Percentiles rank a stretch among this genome's conserved stretches.
phyloP scores from a whole-genome alignment of 1,139 yeast genomes.

The Nakaseomyces uthaithaninus region DNA sequence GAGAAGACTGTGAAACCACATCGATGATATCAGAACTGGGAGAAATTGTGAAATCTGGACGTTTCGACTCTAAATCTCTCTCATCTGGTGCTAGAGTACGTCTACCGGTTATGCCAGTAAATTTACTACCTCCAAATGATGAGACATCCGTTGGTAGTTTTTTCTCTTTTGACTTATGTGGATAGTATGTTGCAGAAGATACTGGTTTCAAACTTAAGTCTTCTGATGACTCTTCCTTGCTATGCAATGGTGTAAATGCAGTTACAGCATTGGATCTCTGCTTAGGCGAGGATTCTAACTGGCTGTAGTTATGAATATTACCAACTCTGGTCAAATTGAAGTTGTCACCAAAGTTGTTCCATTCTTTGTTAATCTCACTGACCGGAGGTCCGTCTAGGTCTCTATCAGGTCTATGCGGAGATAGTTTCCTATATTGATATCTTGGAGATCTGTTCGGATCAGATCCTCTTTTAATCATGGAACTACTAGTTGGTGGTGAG shows the following conservation, averaged over 20 bases:
- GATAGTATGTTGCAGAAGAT: slow-evolving; percentile 60
- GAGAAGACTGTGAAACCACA: not conserved
- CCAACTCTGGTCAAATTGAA: not conserved
- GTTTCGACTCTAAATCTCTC: not conserved
- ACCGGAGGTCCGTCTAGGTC: not conserved
- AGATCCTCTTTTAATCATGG: not conserved
- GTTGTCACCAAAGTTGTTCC: slow-evolving; percentile 1
- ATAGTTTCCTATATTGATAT: not conserved
- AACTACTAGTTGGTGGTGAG: not conserved
- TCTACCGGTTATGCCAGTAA: slow-evolving; percentile 9
- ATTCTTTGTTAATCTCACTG: not conserved
- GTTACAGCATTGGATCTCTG: not conserved
- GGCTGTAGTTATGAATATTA: not conserved
- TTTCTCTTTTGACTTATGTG: slow-evolving; percentile 39
- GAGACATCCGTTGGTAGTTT: not conserved
- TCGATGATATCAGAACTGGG: slow-evolving; percentile 6
- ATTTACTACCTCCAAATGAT: no score
- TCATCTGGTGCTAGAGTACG: not conserved
- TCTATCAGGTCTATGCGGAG: slow-evolving; percentile 1
- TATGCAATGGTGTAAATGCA: not conserved
- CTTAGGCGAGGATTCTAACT: slow-evolving; percentile 2
- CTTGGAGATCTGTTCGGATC: not conserved
- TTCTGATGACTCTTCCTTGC: slow-evolving; percentile 8
- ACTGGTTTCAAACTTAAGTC: slow-evolving; percentile 40
- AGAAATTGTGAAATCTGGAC: not conserved